Percentiles rank a stretch among this genome's conserved stretches.
Conservation (phyloP, 75 land plant genomes). For the Pinus taeda region DNA sequence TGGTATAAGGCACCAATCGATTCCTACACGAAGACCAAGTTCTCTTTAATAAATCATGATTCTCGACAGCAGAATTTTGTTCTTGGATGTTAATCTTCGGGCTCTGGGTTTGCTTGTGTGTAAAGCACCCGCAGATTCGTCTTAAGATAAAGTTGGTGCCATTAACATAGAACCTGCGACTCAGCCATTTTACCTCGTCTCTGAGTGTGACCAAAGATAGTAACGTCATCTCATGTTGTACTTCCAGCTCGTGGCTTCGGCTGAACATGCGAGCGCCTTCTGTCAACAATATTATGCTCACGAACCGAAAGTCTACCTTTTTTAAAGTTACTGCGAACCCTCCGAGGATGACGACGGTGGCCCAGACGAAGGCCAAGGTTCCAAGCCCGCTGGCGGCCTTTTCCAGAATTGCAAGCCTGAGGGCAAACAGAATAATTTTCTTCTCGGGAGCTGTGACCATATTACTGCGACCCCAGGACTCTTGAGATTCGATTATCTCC, state of each 20-base stretch:
- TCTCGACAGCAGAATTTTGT: too few relatives aligned
- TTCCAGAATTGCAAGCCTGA: too few relatives aligned
- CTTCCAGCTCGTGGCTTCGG: slow-evolving; percentile 86
- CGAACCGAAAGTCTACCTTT: slow-evolving; percentile 73
- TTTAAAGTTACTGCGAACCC: too few relatives aligned
- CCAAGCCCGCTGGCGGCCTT: too few relatives aligned
- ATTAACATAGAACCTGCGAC: background rate
- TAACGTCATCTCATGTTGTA: slow-evolving; percentile 75
- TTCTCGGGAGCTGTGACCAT: too few relatives aligned
- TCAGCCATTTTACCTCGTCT: background rate
- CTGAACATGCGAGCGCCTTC: slow-evolving; percentile 78
- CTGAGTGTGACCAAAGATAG: slow-evolving; percentile 20
- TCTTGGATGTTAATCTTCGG: background rate
- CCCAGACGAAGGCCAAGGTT: too few relatives aligned
- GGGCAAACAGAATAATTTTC: too few relatives aligned
- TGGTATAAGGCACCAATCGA: slow-evolving; percentile 62
- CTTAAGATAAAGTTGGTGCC: slow-evolving; percentile 3
- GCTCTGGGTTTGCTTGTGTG: background rate
- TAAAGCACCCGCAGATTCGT: background rate
- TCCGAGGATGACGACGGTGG: too few relatives aligned
- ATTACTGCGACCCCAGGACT: too few relatives aligned
- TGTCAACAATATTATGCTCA: slow-evolving; percentile 62
- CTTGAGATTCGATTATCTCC: too few relatives aligned
- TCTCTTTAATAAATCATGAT: slow-evolving; percentile 15
- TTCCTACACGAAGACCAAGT: slow-evolving; percentile 51